A percentile compares a stretch with the other conserved stretches of the same genome.
Evolutionary conservation across 805 yeast species (phyloP).

Genomic region (Starmerella kuoi): DNA sequence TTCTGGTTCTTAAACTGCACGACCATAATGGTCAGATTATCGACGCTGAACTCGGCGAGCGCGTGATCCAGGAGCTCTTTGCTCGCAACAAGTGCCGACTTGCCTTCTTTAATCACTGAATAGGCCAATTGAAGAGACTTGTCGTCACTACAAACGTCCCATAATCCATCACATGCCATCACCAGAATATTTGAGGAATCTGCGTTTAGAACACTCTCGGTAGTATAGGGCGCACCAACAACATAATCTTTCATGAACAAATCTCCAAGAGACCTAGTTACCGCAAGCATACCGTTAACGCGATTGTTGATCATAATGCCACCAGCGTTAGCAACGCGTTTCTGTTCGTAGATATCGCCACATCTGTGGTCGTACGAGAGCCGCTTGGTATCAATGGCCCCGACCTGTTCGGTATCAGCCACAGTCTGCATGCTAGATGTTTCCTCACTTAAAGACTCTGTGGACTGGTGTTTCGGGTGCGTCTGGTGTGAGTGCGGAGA

Average conservation of each 20-base stretch:
- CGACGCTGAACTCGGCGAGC: slow-evolving; percentile 66
- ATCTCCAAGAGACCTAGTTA: slow-evolving; percentile 87
- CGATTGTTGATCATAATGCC: slow-evolving; percentile 82
- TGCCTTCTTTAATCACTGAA: slow-evolving; percentile 33
- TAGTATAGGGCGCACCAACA: slow-evolving; percentile 83
- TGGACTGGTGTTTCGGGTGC: not conserved
- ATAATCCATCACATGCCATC: slow-evolving; percentile 89
- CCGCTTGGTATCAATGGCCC: slow-evolving; percentile 56
- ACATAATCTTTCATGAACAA: slow-evolving; percentile 82
- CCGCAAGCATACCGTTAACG: slow-evolving; percentile 92
- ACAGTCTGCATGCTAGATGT: slow-evolving; percentile 9
- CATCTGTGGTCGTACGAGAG: slow-evolving; percentile 92
- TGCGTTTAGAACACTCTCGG: slow-evolving; percentile 59
- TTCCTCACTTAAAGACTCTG: slow-evolving; percentile 2
- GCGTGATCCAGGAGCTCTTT: slow-evolving; percentile 59
- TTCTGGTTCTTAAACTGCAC: slow-evolving; percentile 31
- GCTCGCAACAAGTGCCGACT: slow-evolving; percentile 51
- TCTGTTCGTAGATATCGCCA: slow-evolving; percentile 62
- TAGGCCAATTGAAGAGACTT: slow-evolving; percentile 65
- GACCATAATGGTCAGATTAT: slow-evolving; percentile 89
- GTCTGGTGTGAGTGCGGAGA: not conserved
- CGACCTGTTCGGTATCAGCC: slow-evolving; percentile 11
- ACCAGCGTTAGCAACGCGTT: slow-evolving; percentile 63
- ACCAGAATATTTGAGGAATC: slow-evolving; percentile 76
- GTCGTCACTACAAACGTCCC: slow-evolving; percentile 88